These are phyloP conservation scores for Teratosphaeria viscida DNA, from an alignment of 2,329 filamentous ascomycete species.

Conservation along the genomic window DNA sequence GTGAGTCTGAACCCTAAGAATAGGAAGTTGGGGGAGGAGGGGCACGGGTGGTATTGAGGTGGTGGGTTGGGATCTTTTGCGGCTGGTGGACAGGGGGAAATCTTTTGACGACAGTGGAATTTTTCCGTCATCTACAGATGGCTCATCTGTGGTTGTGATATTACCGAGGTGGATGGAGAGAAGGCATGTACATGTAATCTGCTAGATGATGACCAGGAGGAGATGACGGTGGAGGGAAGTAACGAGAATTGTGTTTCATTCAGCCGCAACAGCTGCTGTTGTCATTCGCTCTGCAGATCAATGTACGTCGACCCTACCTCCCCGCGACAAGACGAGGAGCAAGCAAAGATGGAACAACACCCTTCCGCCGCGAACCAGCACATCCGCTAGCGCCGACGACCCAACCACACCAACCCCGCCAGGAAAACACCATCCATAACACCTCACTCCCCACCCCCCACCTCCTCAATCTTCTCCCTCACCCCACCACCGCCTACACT, in stretches of 20 bases:
- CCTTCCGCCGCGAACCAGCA: too few species aligned
- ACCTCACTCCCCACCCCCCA: background rate
- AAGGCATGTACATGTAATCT: too few species aligned
- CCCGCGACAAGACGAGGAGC: background rate
- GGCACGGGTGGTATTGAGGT: conserved; percentile 48
- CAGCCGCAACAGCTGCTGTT: background rate
- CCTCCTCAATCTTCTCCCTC: background rate
- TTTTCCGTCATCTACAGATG: background rate
- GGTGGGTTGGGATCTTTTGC: background rate
- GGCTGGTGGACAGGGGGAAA: background rate
- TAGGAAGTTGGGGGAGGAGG: conserved; percentile 44
- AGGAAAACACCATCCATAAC: background rate
- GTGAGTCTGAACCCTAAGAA: conserved; percentile 49
- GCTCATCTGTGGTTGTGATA: too few species aligned
- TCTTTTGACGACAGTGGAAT: background rate
- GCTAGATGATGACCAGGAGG: too few species aligned
- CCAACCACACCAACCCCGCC: too few species aligned
- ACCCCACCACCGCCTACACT: background rate
- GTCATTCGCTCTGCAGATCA: background rate
- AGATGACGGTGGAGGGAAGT: too few species aligned
- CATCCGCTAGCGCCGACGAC: too few species aligned
- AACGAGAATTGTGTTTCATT: too few species aligned
- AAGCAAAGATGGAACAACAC: background rate
- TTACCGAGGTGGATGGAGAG: too few species aligned
- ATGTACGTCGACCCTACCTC: background rate